Percentiles rank a stretch among this genome's conserved stretches.
Evolutionary conservation across 2,329 filamentous ascomycete genomes (phyloP).

Genomic region (Scedosporium apiospermum): DNA sequence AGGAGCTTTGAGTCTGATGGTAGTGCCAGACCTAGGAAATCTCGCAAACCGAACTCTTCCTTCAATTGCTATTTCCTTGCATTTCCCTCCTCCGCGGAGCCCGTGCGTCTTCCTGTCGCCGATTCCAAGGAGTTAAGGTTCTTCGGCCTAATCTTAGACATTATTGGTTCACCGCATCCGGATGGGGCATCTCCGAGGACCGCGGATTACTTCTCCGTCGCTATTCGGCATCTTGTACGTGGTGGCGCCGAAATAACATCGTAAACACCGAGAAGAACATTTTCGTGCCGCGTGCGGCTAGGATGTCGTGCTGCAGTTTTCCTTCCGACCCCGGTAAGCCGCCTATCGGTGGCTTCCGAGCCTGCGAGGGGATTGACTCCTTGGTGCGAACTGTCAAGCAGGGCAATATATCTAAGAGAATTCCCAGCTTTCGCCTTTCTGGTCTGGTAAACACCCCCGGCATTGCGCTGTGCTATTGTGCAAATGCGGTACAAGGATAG

Average conservation of each 20-base stretch:
- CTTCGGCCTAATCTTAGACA: neutral
- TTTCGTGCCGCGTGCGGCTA: neutral
- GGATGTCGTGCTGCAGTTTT: neutral
- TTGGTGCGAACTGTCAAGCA: neutral
- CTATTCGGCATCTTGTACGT: conserved; percentile 2
- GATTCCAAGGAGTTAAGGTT: neutral
- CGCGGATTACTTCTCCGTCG: neutral
- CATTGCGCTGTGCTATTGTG: neutral
- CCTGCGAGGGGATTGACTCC: neutral
- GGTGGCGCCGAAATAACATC: neutral
- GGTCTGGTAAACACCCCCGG: too few relatives aligned
- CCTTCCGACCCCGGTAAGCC: neutral
- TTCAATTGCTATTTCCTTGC: neutral
- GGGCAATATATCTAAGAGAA: neutral
- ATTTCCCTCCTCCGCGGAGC: neutral
- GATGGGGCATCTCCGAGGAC: neutral
- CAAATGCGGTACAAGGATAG: neutral
- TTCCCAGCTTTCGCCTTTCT: neutral
- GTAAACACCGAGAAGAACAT: neutral
- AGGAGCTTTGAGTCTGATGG: neutral
- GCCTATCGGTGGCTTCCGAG: neutral
- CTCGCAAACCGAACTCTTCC: neutral
- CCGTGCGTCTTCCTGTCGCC: neutral
- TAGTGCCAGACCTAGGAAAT: neutral
- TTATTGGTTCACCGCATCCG: neutral